Conservation (phyloP, 306 rosid species). For the Ormosia semicastrata region DNA sequence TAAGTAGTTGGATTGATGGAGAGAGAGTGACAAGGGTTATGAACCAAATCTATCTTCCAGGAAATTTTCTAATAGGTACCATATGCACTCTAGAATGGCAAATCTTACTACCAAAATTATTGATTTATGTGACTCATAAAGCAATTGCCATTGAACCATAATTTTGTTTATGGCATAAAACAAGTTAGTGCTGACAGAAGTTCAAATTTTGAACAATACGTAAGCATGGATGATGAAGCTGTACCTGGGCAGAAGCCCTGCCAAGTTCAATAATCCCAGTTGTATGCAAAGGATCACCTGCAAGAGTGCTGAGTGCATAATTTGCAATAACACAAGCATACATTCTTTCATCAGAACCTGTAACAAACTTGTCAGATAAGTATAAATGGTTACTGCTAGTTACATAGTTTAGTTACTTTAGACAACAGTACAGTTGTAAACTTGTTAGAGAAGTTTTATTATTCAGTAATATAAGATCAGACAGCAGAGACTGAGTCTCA, state of each 20-base stretch:
- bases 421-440: not conserved
- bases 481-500: not conserved
- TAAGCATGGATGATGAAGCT: conserved; percentile 4
- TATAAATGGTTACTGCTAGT: not conserved
- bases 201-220: not conserved
- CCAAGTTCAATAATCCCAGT: conserved; percentile 90
- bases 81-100: not conserved
- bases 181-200: not conserved
- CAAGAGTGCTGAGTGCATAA: conserved; percentile 85
- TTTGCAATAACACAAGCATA: conserved; percentile 94
- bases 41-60: not conserved
- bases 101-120: conserved; percentile 2
- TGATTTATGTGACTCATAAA: not conserved
- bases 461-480: not conserved
- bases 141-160: not conserved
- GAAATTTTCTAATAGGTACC: not conserved
- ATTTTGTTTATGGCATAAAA: not conserved
- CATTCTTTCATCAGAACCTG: conserved; percentile 87
- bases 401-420: not conserved
- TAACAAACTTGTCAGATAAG: not conserved
- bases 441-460: not conserved
- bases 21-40: not conserved
- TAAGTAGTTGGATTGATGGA: not conserved
- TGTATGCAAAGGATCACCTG: conserved; percentile 72
- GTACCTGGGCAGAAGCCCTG: conserved; percentile 93